phyloP scores from a whole-genome alignment of 768 basidiomycete genomes.

The Russula abietina region DNA sequence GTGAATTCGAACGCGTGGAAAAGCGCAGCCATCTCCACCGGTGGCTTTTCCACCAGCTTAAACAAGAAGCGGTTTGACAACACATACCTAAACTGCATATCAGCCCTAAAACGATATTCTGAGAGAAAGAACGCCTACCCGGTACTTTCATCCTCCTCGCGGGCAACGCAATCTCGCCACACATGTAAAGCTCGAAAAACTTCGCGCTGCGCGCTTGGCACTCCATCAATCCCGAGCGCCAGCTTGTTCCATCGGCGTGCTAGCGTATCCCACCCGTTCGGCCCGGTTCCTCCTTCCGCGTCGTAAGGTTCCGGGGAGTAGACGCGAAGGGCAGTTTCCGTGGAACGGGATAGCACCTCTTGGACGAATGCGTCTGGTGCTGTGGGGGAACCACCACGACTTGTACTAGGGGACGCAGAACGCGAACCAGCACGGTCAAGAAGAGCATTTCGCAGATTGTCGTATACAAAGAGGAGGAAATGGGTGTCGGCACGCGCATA shows the following conservation, averaged over 20 bases:
- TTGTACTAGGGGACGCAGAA: constrained; percentile 29
- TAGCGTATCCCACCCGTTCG: constrained; percentile 70
- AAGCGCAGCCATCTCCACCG: constrained; percentile 57
- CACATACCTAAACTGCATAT: constrained; percentile 48
- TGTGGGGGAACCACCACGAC: constrained; percentile 22
- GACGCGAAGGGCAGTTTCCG: constrained; percentile 66
- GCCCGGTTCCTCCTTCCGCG: constrained; percentile 52
- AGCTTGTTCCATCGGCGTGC: constrained; percentile 80
- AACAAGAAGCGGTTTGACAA: constrained; percentile 72
- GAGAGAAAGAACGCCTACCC: constrained; percentile 40
- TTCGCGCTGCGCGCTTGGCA: constrained; percentile 43
- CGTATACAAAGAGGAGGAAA: constrained; percentile 88
- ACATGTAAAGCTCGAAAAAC: constrained; percentile 69
- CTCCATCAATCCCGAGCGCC: constrained; percentile 36
- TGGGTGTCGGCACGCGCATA: constrained; percentile 98
- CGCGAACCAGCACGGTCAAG: constrained; percentile 54
- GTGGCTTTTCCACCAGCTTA: constrained; percentile 62
- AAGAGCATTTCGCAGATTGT: constrained; percentile 81
- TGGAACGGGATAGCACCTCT: constrained; percentile 65
- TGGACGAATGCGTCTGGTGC: constrained; percentile 41
- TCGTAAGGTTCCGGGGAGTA: constrained; percentile 72
- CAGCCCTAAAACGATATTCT: neutral
- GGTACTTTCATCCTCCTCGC: constrained; percentile 82
- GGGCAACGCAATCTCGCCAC: constrained; percentile 77
- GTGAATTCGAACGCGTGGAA: constrained; percentile 53